phyloP scores from a whole-genome alignment of 495 filamentous ascomycete species.

The Baudoinia panamericana region DNA sequence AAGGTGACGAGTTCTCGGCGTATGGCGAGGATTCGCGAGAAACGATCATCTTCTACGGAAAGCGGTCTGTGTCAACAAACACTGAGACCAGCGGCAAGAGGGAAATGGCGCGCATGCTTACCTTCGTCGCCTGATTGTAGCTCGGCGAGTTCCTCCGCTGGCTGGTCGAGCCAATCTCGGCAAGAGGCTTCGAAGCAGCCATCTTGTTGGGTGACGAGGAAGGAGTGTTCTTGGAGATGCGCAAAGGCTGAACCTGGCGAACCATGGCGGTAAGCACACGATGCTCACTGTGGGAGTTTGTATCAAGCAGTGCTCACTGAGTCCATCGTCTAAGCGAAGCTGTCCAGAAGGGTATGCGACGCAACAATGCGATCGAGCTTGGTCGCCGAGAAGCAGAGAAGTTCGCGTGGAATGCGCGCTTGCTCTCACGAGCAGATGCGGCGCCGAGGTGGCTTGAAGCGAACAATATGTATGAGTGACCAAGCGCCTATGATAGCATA shows the following conservation, averaged over 20 bases:
- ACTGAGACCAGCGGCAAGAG: conserved; percentile 10
- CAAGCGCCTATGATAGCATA: too few species aligned
- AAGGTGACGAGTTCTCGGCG: conserved; percentile 16
- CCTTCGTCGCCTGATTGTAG: conserved; percentile 31
- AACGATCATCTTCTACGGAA: conserved; percentile 34
- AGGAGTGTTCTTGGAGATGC: conserved; percentile 30
- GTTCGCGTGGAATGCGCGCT: too few species aligned
- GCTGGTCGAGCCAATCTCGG: conserved; percentile 30
- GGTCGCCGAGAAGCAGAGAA: too few species aligned
- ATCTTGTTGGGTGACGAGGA: conserved; percentile 25
- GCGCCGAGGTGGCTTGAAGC: too few species aligned
- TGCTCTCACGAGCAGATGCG: too few species aligned
- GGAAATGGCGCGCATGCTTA: conserved; percentile 15
- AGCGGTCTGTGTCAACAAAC: neutral
- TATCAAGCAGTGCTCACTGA: neutral
- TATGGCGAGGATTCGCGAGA: conserved; percentile 47
- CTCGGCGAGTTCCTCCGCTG: conserved; percentile 33
- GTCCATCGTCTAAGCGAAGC: conserved; percentile 1
- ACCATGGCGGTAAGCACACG: conserved; percentile 19
- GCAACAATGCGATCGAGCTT: too few species aligned
- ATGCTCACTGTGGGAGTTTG: neutral
- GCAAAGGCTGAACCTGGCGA: conserved; percentile 30
- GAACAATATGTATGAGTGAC: too few species aligned
- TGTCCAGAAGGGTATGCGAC: neutral
- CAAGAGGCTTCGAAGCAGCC: conserved; percentile 24